Evolutionary conservation across 768 basidiomycete genomes (phyloP).

Genomic region (Panus rudis): DNA sequence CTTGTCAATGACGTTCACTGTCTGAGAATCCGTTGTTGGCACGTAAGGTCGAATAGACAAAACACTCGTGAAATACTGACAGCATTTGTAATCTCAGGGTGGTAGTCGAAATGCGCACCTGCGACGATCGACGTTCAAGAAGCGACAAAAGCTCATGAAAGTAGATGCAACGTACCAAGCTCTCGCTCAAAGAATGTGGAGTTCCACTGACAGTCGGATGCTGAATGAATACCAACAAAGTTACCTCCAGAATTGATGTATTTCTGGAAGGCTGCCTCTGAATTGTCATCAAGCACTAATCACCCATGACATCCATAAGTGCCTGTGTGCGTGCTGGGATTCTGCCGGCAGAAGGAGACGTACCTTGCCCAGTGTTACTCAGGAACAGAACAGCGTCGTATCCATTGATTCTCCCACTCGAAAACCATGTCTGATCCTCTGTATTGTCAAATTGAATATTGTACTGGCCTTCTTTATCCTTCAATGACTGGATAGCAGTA

Average conservation of each 20-base stretch:
- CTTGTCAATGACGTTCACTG: conserved; percentile 32
- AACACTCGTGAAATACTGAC: conserved; percentile 20
- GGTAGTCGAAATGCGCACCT: conserved; percentile 43
- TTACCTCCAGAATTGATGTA: conserved; percentile 40
- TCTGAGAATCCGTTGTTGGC: conserved; percentile 16
- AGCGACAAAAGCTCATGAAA: background rate
- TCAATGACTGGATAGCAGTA: conserved; percentile 36
- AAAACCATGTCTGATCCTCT: conserved; percentile 37
- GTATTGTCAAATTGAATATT: conserved; percentile 36
- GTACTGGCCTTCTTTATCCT: conserved; percentile 20
- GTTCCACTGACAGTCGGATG: conserved; percentile 35
- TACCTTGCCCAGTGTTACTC: conserved; percentile 38
- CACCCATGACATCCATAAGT: background rate
- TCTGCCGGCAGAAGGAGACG: conserved; percentile 6
- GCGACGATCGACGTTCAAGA: background rate
- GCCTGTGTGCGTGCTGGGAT: background rate
- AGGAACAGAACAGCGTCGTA: conserved; percentile 43
- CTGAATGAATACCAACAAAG: conserved; percentile 40
- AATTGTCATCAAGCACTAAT: conserved; percentile 34
- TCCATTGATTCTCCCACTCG: conserved; percentile 28
- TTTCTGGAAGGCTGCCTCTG: conserved; percentile 33
- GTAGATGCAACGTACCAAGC: conserved; percentile 24
- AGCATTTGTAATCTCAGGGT: conserved; percentile 36
- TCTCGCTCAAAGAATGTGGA: conserved; percentile 35
- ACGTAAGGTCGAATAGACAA: background rate